Base-by-base conservation (phyloP, 1,284 basidiomycete species). In the Malassezia sp. region DNA sequence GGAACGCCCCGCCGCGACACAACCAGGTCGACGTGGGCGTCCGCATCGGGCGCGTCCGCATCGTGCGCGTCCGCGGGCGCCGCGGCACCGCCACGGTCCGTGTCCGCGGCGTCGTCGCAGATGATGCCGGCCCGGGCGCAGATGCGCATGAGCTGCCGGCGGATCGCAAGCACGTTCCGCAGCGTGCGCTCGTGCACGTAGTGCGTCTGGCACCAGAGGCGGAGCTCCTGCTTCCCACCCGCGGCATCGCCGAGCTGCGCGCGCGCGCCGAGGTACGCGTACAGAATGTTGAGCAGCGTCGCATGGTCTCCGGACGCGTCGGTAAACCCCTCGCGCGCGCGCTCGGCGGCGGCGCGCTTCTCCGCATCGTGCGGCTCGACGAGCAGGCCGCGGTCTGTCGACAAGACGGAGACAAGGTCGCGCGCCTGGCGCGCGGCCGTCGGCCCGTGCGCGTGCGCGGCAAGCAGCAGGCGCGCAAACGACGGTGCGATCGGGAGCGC, bases 271-370 rank as follows among this genome's bases (percentile, higher is more conserved):
- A 66, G 48, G 45, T 61, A 70, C 28, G 70, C 67, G n/a, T 67
- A 60, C 1, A 73, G 56, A 22, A 60, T 63, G 34, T 56, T 59
- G 14, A 70, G 50, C 29, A 60, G 28, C 14, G 67, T 70, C 20
- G 49, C 61, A 37, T 70, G 67, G 35, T 70, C 67, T 2, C 67
- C 65, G 9, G 50, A 48, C 8, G 49, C 35, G 31, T 67, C 60
- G 11, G 49, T 40, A 33, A 70, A 60, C 1, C 45, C 53, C 2
- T 54, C 37, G 33, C 58, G 54, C 1, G 81, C 81, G 3, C 49
- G 44, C 9, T 59, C 57, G 0, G 57, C 60, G 22, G 60, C 61
- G n/a, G 60, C 65, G 10, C 59, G 49, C 39, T 56, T 61, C 28
- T 59, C 53, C 2, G 53, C 45, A 28, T 60, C 58, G 11, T 38